phyloP scores from a whole-genome alignment of 805 yeast genomes.

The Sugiyamaella americana region DNA sequence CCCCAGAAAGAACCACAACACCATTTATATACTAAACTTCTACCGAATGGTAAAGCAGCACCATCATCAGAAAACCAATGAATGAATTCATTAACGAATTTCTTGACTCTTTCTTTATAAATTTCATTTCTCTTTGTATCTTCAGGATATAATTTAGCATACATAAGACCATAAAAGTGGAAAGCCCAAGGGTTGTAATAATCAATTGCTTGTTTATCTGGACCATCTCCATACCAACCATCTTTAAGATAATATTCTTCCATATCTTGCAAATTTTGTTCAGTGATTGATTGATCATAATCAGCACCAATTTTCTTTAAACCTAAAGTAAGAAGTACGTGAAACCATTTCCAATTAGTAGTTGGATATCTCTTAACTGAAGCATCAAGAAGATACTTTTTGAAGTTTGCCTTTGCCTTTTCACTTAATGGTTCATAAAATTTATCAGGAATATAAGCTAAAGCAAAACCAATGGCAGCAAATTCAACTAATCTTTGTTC shows the following conservation, averaged over 20 bases:
- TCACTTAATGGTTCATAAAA: constrained; percentile 27
- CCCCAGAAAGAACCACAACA: constrained; percentile 21
- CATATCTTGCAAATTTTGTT: constrained; percentile 22
- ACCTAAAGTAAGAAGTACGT: constrained; percentile 27
- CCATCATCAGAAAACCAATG: constrained; percentile 24
- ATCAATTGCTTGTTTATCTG: constrained; percentile 23
- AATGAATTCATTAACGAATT: constrained; percentile 23
- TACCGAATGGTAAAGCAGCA: constrained; percentile 23
- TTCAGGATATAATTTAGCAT: constrained; percentile 17
- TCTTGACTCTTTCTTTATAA: constrained; percentile 22
- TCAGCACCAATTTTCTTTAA: constrained; percentile 24
- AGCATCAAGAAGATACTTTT: constrained; percentile 18
- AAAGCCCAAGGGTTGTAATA: constrained; percentile 31
- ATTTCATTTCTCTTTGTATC: constrained; percentile 20
- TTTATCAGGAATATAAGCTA: constrained; percentile 24
- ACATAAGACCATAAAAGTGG: constrained; percentile 29
- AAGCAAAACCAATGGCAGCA: constrained; percentile 29
- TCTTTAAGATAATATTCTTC: constrained; percentile 26
- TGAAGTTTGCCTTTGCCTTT: constrained; percentile 19
- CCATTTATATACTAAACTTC: constrained; percentile 22
- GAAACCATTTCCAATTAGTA: constrained; percentile 26
- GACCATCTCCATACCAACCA: constrained; percentile 33
- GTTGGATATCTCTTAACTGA: constrained; percentile 14
- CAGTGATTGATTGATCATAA: constrained; percentile 16
- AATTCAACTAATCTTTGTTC: constrained; percentile 28